Percentiles rank a stretch among this genome's conserved stretches.
phyloP scores from a whole-genome alignment of 192 early-diverging fungal genomes.

The Pilobolus umbonatus region DNA sequence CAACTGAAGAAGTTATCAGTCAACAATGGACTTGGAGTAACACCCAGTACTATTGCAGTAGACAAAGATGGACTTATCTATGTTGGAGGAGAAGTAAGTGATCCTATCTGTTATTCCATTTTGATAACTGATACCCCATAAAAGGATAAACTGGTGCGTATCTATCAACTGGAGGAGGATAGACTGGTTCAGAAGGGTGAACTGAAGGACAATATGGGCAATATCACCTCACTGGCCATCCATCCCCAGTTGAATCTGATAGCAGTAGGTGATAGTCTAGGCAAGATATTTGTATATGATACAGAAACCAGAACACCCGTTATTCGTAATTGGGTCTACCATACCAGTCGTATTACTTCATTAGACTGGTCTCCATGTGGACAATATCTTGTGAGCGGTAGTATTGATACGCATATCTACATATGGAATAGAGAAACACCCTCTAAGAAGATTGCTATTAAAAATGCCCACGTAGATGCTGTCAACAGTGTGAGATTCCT shows the following conservation, averaged over 20 bases:
- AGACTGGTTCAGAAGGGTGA: constrained; percentile 26
- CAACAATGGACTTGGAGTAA: constrained; percentile 36
- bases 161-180: constrained; percentile 53
- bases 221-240: constrained; percentile 76
- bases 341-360: constrained; percentile 78
- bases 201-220: constrained; percentile 46
- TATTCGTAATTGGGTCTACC: constrained; percentile 82
- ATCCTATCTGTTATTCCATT: constrained; percentile 8
- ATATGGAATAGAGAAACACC: constrained; percentile 85
- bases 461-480: constrained; percentile 76
- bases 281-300: constrained; percentile 76
- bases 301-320: constrained; percentile 43
- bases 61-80: constrained; percentile 50
- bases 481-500: constrained; percentile 72
- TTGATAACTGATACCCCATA: neutral
- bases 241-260: constrained; percentile 69
- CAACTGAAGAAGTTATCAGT: constrained; percentile 37
- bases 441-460: constrained; percentile 67
- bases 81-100: constrained; percentile 55
- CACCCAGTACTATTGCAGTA: constrained; percentile 53
- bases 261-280: constrained; percentile 75
- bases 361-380: constrained; percentile 79
- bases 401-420: constrained; percentile 87
- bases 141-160: constrained; percentile 61
- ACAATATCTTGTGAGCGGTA: constrained; percentile 67